Evolutionary conservation across 345 rosid genomes (phyloP), one percentile per base, ranked within the genome.

Genomic region (Jatropha curcas): DNA sequence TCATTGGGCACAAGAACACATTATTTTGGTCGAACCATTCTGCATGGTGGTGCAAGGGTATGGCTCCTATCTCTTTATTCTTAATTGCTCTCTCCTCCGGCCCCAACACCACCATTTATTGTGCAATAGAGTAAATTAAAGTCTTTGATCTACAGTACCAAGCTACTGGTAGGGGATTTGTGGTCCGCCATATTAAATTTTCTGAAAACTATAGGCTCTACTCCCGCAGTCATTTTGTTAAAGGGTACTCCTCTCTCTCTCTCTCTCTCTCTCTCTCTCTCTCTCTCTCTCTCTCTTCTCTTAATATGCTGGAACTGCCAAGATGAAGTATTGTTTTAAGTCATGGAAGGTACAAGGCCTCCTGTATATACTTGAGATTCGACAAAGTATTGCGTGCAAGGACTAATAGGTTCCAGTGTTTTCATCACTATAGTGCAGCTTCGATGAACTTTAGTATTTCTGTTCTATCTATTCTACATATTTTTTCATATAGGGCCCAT

Each of bases 11-110:
- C 99, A 31, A 87, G 76, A 83, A 89, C 99, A 27, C 99, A 95
- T 84, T 95, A 95, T 76, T 95, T 92, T 77, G 99, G 99, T 66
- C 89, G 97, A 67, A 89, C 99, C 57, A 85, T 95, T 74, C 98
- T 95, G 76, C 99, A 95, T 84, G 99, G 99, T 58, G 98, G 99
- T 75, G 99, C 98, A 50, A 84, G 93, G 85, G 98, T 94, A 84
- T 58, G 79, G 13, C 8, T 65, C 16, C 19, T 25, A 24, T 81
- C 73, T 77, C 82, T 46, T 27, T 34, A 52, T 27, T 64, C 60
- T 55, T 4, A 22, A 27, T 35, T 51, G 55, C 22, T 70, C 25
- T 66, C 22, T 55, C 35, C 35, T 68, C 25, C 45, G 20, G 14
- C 41, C n/a, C 27, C n/a, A n/a, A n/a, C n/a, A n/a, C n/a, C n/a